Percentiles rank a stretch among this genome's conserved stretches.
Evolutionary conservation across 1,284 basidiomycete genomes (phyloP).

Genomic region (Heterobasidion parviporum): DNA sequence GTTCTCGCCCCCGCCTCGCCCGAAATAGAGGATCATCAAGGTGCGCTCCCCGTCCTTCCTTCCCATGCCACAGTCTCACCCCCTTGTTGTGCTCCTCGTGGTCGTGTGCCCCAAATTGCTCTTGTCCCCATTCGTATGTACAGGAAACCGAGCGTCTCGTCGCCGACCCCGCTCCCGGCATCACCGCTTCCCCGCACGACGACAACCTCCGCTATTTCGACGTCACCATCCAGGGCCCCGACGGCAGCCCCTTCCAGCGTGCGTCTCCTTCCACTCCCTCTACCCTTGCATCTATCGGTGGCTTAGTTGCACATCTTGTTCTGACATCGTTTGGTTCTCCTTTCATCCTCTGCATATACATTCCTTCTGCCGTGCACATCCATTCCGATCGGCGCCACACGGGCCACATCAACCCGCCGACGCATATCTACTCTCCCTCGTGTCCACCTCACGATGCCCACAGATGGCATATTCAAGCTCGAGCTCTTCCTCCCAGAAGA

Average conservation of each 20-base stretch:
- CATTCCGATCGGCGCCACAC: too few relatives aligned
- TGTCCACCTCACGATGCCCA: background rate
- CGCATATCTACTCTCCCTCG: too few relatives aligned
- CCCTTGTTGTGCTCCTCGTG: too few relatives aligned
- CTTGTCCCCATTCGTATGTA: background rate
- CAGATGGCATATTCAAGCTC: conserved; percentile 89
- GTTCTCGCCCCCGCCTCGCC: too few relatives aligned
- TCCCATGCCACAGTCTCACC: too few relatives aligned
- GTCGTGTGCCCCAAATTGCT: too few relatives aligned
- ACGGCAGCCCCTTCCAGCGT: conserved; percentile 93
- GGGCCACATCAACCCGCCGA: too few relatives aligned
- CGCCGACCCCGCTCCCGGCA: conserved; percentile 93
- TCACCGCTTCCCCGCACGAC: conserved; percentile 89
- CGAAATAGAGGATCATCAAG: conserved; percentile 43
- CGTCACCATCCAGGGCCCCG: conserved; percentile 92
- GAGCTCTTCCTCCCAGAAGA: conserved; percentile 98
- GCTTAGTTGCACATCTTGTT: too few relatives aligned
- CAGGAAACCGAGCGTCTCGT: conserved; percentile 97
- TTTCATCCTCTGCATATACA: too few relatives aligned
- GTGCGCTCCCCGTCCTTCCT: conserved; percentile 16
- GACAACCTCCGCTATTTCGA: conserved; percentile 99
- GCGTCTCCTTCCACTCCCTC: conserved; percentile 24
- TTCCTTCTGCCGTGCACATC: too few relatives aligned
- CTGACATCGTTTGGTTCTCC: too few relatives aligned
- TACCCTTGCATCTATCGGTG: background rate